Base-by-base conservation (phyloP, 2,329 filamentous ascomycete genomes). In the Microascus cirrosus region DNA sequence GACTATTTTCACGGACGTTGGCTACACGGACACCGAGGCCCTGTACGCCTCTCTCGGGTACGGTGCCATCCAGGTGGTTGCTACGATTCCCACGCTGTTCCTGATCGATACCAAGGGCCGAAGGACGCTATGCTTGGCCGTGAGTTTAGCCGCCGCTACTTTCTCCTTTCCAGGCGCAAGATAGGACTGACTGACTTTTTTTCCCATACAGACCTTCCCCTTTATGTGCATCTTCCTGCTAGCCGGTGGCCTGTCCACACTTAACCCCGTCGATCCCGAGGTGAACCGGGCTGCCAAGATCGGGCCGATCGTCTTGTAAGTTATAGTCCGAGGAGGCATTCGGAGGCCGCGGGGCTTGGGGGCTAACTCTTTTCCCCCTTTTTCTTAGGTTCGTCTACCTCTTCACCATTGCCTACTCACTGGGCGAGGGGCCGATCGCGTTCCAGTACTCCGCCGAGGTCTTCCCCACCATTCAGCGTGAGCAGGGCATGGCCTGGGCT, bases 401-500 rank as follows among this genome's bases (percentile, higher is more conserved):
- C 20, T 72, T 72, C 45, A 70, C 69, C 1, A 69, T 70, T 3
- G 64, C 64, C 35, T 72, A 72, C 59, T 71, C 66, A 0, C 62
- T 70, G 1, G 70, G 70, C 10, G 69, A 71, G 59, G 70, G 70
- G 0, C 70, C 70, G 0, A 69, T 72, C 2, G 69, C 70, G 0
- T 72, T 72, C 59, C 69, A 70, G 57, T 72, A 72, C 61, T 71
- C 69, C 18, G 70, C 70, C 3, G 70, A 72, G 61, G 69, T 70
- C 3, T 72, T 72, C 54, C 70, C 70, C 1, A 67, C 69, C 25
- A 70, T 70, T 3, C 68, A 71, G 61, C 68, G 70, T 59, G 70
- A 72, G 61, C 65, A 71, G 50, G 70, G 70, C 50, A 72, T 72
- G 70, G 70, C 70, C 0, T 72, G 69, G 68, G 70, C 69, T 28